Conservation (phyloP, 495 filamentous ascomycete species). For the Trichoderma asperelloides region DNA sequence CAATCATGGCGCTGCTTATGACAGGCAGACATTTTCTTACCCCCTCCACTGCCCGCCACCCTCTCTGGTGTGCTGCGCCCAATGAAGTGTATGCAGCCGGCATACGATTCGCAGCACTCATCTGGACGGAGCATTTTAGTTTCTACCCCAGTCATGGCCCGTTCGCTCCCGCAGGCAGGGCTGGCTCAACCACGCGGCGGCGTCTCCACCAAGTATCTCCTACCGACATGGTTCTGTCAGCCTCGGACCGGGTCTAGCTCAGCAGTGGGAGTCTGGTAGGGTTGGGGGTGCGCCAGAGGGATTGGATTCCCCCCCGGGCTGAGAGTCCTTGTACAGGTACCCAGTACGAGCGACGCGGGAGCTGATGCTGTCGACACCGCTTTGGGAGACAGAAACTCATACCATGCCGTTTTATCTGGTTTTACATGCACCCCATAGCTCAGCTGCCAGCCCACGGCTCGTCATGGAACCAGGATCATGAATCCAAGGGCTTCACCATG, state of each 20-base stretch:
- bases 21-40: not conserved
- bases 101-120: not conserved
- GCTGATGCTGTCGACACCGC: constrained; percentile 1
- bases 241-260: not conserved
- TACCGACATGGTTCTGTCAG: constrained; percentile 6
- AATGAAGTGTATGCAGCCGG: not conserved
- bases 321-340: not conserved
- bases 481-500: not conserved
- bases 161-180: constrained; percentile 6
- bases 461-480: constrained; percentile 6
- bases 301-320: too few relatives aligned
- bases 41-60: constrained; percentile 1
- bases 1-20: not conserved
- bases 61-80: not conserved
- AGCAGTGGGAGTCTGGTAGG: not conserved
- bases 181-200: constrained; percentile 7
- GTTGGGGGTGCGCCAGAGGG: not conserved
- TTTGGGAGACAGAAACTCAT: not conserved
- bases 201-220: not conserved
- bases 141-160: constrained; percentile 1
- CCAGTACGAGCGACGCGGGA: not conserved
- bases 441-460: constrained; percentile 6
- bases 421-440: constrained; percentile 8
- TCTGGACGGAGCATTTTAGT: constrained; percentile 5
- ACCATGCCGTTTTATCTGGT: not conserved